A percentile compares a stretch with the other conserved stretches of the same genome.
Evolutionary conservation across 2,329 filamentous ascomycete genomes (phyloP).

Genomic region (Chaetomium strumarium): DNA sequence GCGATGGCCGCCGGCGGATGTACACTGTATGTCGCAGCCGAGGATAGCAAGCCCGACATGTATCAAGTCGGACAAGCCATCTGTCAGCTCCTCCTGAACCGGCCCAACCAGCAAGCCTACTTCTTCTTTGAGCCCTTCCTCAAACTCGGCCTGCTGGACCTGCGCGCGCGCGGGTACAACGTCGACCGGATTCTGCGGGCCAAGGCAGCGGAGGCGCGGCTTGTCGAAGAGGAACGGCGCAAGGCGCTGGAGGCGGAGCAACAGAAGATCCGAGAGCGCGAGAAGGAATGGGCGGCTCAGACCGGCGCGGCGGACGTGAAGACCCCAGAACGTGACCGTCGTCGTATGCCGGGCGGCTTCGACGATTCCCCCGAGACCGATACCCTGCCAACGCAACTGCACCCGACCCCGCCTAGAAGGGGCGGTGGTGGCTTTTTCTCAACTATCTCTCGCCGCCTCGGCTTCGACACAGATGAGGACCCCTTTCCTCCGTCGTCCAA

Average conservation of each 20-base stretch:
- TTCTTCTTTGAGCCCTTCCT: slow-evolving; percentile 88
- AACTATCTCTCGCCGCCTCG: slow-evolving; percentile 60
- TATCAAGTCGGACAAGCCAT: slow-evolving; percentile 90
- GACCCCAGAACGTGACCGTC: slow-evolving; percentile 35
- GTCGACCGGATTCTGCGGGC: slow-evolving; percentile 88
- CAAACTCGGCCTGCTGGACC: slow-evolving; percentile 72
- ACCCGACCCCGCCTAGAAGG: slow-evolving; percentile 40
- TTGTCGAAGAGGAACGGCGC: slow-evolving; percentile 77
- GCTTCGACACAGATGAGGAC: slow-evolving; percentile 51
- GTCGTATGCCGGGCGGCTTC: slow-evolving; percentile 69
- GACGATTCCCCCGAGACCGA: slow-evolving; percentile 55
- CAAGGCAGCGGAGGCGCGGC: slow-evolving; percentile 79
- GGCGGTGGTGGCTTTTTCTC: slow-evolving; percentile 54
- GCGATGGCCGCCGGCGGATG: slow-evolving; percentile 55
- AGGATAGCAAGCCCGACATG: slow-evolving; percentile 63
- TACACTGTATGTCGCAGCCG: slow-evolving; percentile 70
- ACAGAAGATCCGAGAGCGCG: slow-evolving; percentile 54
- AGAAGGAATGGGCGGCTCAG: slow-evolving; percentile 43
- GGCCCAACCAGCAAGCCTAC: slow-evolving; percentile 82
- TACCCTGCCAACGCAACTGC: slow-evolving; percentile 30
- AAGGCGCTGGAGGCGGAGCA: slow-evolving; percentile 69
- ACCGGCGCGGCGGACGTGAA: slow-evolving; percentile 27
- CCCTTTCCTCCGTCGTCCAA: background rate
- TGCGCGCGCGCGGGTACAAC: slow-evolving; percentile 88
- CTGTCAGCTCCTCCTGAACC: slow-evolving; percentile 70